A percentile compares a stretch with the other conserved stretches of the same genome.
These are phyloP conservation scores for Boletus insuetus DNA, from an alignment of 768 basidiomycete species.

Conservation along the genomic window DNA sequence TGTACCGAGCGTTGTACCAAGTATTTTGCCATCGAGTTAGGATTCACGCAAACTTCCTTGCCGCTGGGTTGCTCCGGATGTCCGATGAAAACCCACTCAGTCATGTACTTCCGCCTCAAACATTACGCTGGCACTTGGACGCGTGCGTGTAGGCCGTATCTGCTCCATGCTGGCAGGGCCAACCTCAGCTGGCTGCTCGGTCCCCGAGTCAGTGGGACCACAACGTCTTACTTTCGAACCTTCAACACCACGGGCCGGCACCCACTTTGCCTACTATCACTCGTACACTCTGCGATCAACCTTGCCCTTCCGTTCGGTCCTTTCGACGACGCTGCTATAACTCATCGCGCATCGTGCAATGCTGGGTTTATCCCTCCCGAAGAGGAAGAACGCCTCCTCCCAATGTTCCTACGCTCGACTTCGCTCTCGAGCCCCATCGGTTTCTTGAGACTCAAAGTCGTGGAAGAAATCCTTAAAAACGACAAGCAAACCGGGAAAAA, in stretches of 20 bases:
- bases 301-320: constrained; percentile 25
- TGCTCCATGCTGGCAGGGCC: not conserved
- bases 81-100: too few relatives aligned
- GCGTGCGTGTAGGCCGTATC: not conserved
- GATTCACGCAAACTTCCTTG: too few relatives aligned
- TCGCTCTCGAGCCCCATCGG: constrained; percentile 16
- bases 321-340: constrained; percentile 14
- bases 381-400: constrained; percentile 22
- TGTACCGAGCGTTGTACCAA: too few relatives aligned
- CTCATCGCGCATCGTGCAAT: constrained; percentile 21
- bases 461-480: constrained; percentile 10
- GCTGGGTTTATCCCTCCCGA: not conserved
- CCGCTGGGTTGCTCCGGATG: too few relatives aligned
- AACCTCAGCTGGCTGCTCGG: not conserved
- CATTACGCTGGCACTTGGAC: not conserved
- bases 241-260: not conserved
- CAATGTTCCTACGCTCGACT: constrained; percentile 16
- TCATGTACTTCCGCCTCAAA: not conserved
- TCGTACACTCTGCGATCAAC: constrained; percentile 26
- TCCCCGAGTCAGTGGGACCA: not conserved
- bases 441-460: constrained; percentile 17
- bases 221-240: not conserved
- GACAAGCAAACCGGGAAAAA: constrained; percentile 1
- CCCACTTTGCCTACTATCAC: constrained; percentile 16
- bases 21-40: too few relatives aligned